A percentile compares a stretch with the other conserved stretches of the same genome.
Evolutionary conservation across 2,329 filamentous ascomycete genomes (phyloP).

Genomic region (Calycina marina): DNA sequence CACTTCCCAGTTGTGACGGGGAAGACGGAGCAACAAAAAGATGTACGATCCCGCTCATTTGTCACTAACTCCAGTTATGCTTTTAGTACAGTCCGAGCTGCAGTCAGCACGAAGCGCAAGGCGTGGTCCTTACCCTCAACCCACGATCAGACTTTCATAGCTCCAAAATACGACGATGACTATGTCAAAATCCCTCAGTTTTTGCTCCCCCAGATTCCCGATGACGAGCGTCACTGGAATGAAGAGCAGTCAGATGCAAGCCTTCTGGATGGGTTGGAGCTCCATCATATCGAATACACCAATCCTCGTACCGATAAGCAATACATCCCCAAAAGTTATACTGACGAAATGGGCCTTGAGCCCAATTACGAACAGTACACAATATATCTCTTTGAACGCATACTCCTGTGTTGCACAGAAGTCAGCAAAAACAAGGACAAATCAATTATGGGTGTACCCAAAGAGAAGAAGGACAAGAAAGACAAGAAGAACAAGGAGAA

Average conservation of each 20-base stretch:
- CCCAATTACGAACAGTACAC: conserved; percentile 52
- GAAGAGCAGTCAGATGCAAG: too few relatives aligned
- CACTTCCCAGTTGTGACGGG: conserved; percentile 85
- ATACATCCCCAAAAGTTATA: too few relatives aligned
- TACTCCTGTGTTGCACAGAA: conserved; percentile 94
- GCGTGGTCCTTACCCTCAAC: conserved; percentile 5
- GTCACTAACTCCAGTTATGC: conserved; percentile 8
- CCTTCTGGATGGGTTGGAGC: too few relatives aligned
- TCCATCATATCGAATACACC: too few relatives aligned
- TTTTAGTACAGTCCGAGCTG: conserved; percentile 3
- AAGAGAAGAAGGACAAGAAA: conserved; percentile 63
- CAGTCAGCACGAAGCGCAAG: conserved; percentile 10
- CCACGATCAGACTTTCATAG: too few relatives aligned
- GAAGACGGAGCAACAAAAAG: conserved; percentile 81
- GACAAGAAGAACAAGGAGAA: conserved; percentile 61
- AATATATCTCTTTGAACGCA: conserved; percentile 93
- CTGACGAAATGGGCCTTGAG: conserved; percentile 16
- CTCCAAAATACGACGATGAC: too few relatives aligned
- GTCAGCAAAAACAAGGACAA: conserved; percentile 69
- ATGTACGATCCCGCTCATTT: conserved; percentile 26
- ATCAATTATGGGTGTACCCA: conserved; percentile 50
- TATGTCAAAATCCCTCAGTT: too few relatives aligned
- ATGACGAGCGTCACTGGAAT: too few relatives aligned
- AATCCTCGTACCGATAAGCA: too few relatives aligned
- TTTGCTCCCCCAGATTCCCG: too few relatives aligned